A percentile compares a stretch with the other conserved stretches of the same genome.
Evolutionary conservation across 768 basidiomycete species (phyloP).

Genomic region (Lactarius quietus): DNA sequence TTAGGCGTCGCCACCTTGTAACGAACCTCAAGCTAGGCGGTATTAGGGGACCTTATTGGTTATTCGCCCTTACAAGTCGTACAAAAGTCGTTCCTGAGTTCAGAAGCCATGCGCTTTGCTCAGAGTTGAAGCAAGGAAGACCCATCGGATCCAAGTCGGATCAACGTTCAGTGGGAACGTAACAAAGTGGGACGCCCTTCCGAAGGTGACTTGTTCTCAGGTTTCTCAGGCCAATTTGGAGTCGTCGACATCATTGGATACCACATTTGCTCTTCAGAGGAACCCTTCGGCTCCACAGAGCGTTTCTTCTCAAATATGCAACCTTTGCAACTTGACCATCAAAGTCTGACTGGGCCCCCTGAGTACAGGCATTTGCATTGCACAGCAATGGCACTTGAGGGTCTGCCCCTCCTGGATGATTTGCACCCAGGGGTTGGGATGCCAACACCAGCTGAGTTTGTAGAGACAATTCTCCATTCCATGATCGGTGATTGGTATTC

Average conservation of each 20-base stretch:
- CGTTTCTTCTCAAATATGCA: not conserved
- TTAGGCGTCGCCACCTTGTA: too few species aligned
- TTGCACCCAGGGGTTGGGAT: not conserved
- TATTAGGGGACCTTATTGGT: too few species aligned
- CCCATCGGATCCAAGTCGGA: too few species aligned
- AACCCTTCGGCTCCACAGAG: not conserved
- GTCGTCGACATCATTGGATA: not conserved
- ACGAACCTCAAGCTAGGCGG: too few species aligned
- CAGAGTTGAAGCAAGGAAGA: too few species aligned
- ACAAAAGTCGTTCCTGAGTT: too few species aligned
- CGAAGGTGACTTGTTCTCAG: not conserved
- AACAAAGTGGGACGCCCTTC: not conserved
- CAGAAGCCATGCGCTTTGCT: too few species aligned
- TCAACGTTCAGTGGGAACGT: too few species aligned
- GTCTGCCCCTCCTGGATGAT: not conserved
- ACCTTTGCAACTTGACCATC: not conserved
- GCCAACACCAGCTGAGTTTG: not conserved
- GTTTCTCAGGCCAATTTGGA: not conserved
- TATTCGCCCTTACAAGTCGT: too few species aligned
- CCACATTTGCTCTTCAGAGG: not conserved
- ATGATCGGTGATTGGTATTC: not conserved
- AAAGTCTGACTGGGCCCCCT: not conserved
- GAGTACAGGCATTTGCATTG: not conserved
- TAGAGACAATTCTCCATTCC: conserved; percentile 1
- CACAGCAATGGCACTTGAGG: not conserved